Conservation (phyloP, 2,329 filamentous ascomycete species). For the Penicillium sp. region DNA sequence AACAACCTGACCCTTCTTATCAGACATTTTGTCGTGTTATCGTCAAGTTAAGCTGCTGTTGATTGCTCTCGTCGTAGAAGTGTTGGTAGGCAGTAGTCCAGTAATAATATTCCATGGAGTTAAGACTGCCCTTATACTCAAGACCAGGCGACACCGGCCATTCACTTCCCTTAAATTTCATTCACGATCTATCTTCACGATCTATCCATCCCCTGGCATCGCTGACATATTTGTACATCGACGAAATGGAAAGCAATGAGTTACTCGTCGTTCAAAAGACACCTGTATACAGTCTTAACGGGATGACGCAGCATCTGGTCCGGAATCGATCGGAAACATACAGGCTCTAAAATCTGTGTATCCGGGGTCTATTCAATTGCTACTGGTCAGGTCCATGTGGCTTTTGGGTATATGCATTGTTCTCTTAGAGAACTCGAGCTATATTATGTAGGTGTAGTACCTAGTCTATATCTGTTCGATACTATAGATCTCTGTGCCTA, state of each 20-base stretch:
- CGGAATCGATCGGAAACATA: slow-evolving; percentile 9
- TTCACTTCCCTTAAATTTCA: neutral
- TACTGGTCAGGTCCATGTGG: neutral
- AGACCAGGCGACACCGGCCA: neutral
- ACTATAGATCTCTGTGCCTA: neutral
- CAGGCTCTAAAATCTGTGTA: neutral
- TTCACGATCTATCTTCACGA: neutral
- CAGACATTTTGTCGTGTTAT: neutral
- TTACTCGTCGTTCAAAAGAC: neutral
- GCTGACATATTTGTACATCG: neutral
- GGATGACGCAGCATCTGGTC: slow-evolving; percentile 5
- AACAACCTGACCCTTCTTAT: neutral
- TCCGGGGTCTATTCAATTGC: neutral
- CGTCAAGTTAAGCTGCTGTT: neutral
- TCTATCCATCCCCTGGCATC: neutral
- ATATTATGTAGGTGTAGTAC: neutral
- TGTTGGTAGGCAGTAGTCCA: too few species aligned
- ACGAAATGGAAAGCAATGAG: neutral
- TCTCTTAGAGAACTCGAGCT: neutral
- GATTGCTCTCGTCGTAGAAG: too few species aligned
- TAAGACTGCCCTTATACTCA: neutral
- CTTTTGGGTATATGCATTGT: neutral
- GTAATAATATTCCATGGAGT: neutral
- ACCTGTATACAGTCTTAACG: neutral
- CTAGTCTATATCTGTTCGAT: neutral